Base-by-base conservation (phyloP, 345 rosid genomes). In the Eutrema japonicum region DNA sequence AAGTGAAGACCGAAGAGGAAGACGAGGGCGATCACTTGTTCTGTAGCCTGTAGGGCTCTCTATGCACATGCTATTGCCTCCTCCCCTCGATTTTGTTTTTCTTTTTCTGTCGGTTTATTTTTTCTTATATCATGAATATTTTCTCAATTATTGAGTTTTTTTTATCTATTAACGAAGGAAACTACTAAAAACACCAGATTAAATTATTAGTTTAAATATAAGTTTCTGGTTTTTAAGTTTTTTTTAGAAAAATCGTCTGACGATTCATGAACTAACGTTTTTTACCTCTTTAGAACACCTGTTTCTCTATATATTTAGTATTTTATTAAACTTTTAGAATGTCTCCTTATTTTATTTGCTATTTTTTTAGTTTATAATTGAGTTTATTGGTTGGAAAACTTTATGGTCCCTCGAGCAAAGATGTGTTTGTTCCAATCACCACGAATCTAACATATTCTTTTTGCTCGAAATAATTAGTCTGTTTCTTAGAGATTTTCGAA, bases 21-120 rank as follows among this genome's bases (percentile, higher is more conserved):
- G 65, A 38, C 26, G 52, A 40, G 52, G 36, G 52, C 46, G 29
- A 55, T 74, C 73, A 74, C 67, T 58, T 66, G 54, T 66, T 50
- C 37, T 58, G 78, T 74, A 74, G 78, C 41, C 37, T 58, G 78
- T 74, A 74, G 78, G 78, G 68, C 38, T 66, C 2, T 74, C 29
- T 7, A 41, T 51, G 68, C 78, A 66, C 78, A 74, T 74, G 78
- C 42, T 16, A n/a, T 57, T 74, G 78, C 68, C 67, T 66, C 78
- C 35, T 32, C 54, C 43, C 45, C 27, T 48, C 33, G 5, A 50
- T 36, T 11, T 32, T 7, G 26, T 67, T 1, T 35, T 46, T 45
- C 45, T 10, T 56, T 38, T 38, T 38, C 10, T 9, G 42, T 38
- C 11, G 1, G 12, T 11, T 38, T 8, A 12, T 9, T 60, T 4